Evolutionary conservation across 345 rosid species (phyloP).

Genomic region (Eucalyptus pumila): DNA sequence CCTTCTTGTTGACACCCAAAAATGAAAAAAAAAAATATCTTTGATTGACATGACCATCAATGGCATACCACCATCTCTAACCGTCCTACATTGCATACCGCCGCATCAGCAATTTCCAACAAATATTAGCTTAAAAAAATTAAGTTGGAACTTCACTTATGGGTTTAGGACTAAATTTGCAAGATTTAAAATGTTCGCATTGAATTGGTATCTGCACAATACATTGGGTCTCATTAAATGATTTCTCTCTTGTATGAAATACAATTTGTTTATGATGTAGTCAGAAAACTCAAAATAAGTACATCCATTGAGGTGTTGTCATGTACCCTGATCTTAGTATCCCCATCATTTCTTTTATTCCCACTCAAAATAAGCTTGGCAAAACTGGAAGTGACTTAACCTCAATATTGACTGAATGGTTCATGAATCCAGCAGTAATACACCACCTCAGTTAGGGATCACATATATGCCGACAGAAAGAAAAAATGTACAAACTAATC

Average conservation of each 20-base stretch:
- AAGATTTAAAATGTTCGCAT: neutral
- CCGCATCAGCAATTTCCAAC: neutral
- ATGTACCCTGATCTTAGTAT: neutral
- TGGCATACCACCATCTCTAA: neutral
- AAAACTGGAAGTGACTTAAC: neutral
- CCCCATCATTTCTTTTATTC: neutral
- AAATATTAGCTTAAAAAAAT: neutral
- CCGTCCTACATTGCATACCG: rapidly evolving
- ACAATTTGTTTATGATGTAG: neutral
- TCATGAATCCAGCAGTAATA: neutral
- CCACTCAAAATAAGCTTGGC: neutral
- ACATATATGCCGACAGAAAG: neutral
- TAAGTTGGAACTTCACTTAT: neutral
- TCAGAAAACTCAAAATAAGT: neutral
- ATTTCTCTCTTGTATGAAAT: neutral
- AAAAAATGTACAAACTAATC: neutral
- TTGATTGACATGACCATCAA: neutral
- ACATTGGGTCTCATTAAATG: neutral
- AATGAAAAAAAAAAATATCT: too few relatives aligned
- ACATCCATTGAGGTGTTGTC: neutral
- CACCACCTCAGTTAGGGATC: neutral
- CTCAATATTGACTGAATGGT: neutral
- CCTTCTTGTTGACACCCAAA: neutral
- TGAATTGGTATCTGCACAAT: neutral
- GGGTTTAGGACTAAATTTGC: neutral